Conservation (phyloP, 371 early-diverging fungal species). For the Saksenaea vasiformis region DNA sequence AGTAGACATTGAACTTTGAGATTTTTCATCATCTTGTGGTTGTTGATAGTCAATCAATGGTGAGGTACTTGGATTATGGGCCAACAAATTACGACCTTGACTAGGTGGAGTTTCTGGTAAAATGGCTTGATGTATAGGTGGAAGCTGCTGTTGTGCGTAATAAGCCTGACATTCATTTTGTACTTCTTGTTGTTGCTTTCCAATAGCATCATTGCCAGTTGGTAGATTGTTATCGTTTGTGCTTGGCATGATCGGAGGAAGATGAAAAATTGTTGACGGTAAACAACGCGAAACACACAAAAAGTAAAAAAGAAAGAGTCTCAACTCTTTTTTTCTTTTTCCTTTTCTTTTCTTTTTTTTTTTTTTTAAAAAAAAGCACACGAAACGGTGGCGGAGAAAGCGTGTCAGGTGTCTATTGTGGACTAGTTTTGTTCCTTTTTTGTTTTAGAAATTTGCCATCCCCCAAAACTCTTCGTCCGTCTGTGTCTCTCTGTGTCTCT, state of each 20-base stretch:
- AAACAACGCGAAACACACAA: constrained; percentile 2
- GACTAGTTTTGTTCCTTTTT: constrained; percentile 2
- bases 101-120: not conserved
- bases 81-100: constrained; percentile 3
- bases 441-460: constrained; percentile 1
- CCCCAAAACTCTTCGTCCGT: not conserved
- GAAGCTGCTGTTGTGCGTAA: constrained; percentile 5
- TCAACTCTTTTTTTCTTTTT: not conserved
- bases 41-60: constrained; percentile 5
- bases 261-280: not conserved
- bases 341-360: not conserved
- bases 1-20: constrained; percentile 1
- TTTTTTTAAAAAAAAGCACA: not conserved
- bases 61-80: not conserved
- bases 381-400: not conserved
- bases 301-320: not conserved
- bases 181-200: not conserved
- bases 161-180: not conserved
- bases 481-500: not conserved
- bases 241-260: constrained; percentile 1
- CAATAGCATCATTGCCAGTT: not conserved
- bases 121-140: constrained; percentile 1
- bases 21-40: constrained; percentile 3
- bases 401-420: constrained; percentile 7
- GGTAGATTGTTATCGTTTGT: not conserved